phyloP scores from a whole-genome alignment of 208 protist genomes.

The Phytomonas francai region DNA sequence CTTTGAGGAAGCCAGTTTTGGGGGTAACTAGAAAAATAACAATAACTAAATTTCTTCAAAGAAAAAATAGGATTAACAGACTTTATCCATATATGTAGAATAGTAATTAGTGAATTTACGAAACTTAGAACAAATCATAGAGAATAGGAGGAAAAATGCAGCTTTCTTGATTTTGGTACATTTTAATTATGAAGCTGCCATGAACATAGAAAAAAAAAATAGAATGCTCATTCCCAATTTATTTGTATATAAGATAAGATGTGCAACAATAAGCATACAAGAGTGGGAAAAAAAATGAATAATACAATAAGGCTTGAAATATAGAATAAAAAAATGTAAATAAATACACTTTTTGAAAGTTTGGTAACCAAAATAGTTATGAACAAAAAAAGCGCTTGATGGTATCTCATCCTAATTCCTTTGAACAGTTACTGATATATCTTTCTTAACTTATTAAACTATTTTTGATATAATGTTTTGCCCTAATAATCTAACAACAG shows the following conservation, averaged over 20 bases:
- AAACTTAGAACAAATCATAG: slow-evolving; percentile 11
- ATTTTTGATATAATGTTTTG: background rate
- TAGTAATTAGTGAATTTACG: slow-evolving; percentile 15
- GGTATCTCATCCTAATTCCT: background rate
- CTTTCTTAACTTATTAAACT: background rate
- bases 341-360: background rate
- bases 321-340: background rate
- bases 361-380: background rate
- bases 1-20: background rate
- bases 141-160: slow-evolving; percentile 8
- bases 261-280: background rate
- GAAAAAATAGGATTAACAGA: slow-evolving; percentile 13
- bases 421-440: background rate
- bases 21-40: background rate
- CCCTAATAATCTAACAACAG: background rate
- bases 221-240: background rate
- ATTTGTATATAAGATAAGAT: slow-evolving; percentile 1
- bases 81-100: slow-evolving; percentile 8
- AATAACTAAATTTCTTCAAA: background rate
- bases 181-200: background rate
- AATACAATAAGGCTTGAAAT: background rate
- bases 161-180: background rate
- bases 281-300: slow-evolving; percentile 8
- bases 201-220: background rate
- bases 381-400: background rate